These are phyloP conservation scores for Yamadazyma triangularis DNA, from an alignment of 1,139 yeast species.

Conservation along the genomic window DNA sequence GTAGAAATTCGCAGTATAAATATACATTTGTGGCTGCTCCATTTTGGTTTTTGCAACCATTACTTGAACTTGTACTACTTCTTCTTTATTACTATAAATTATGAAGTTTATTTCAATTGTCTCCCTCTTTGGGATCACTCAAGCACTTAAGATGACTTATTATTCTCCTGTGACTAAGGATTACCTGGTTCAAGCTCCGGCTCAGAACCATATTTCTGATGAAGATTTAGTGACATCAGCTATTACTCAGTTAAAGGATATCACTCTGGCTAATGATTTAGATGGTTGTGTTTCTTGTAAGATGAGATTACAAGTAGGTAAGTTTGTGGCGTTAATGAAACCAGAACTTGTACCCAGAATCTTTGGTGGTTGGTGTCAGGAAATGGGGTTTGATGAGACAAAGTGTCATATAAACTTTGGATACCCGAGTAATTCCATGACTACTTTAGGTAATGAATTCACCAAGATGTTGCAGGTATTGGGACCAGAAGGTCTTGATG, in stretches of 20 bases:
- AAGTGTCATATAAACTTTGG: constrained; percentile 20
- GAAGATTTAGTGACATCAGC: constrained; percentile 12
- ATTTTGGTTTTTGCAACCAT: too few species aligned
- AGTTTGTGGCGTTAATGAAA: constrained; percentile 30
- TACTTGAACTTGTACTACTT: too few species aligned
- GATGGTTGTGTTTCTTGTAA: constrained; percentile 36
- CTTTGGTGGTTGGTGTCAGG: constrained; percentile 40
- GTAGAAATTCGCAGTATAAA: too few species aligned
- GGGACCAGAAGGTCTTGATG: constrained; percentile 47
- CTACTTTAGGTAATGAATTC: constrained; percentile 31
- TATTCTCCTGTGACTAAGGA: too few species aligned
- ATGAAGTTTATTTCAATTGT: too few species aligned
- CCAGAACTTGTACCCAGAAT: constrained; percentile 42
- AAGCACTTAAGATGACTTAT: too few species aligned
- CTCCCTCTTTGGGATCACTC: too few species aligned
- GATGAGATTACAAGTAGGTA: constrained; percentile 37
- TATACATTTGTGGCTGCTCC: too few species aligned
- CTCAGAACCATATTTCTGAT: constrained; percentile 10
- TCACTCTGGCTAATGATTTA: constrained; percentile 17
- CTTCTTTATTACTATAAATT: too few species aligned
- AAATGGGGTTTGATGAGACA: constrained; percentile 26
- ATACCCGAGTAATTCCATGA: constrained; percentile 17
- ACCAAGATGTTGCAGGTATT: constrained; percentile 42
- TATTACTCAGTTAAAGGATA: constrained; percentile 15
- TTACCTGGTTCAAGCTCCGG: too few species aligned